Percentiles rank a stretch among this genome's conserved stretches.
Conservation (phyloP, 352 stramenopile genomes). For the Phytopythium helicoides region DNA sequence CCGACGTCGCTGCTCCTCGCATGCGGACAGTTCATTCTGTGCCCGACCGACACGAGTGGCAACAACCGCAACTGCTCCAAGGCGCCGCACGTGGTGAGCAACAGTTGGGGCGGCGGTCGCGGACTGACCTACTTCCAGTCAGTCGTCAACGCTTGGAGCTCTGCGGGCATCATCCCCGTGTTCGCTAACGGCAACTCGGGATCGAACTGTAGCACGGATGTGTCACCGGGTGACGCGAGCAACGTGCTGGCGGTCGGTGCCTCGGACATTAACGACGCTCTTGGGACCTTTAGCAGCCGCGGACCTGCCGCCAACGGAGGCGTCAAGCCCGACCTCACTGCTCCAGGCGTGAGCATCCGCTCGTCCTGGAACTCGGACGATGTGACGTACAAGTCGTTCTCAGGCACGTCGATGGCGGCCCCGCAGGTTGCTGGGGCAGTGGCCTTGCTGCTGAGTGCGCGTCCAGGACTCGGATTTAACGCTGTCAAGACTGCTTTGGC, state of each 20-base stretch:
- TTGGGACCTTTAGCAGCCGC: constrained; percentile 39
- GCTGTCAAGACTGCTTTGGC: constrained; percentile 24
- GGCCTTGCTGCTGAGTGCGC: constrained; percentile 38
- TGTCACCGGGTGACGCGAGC: constrained; percentile 35
- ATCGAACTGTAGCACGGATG: constrained; percentile 21
- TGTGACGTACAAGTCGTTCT: constrained; percentile 31
- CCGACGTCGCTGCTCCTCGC: constrained; percentile 14
- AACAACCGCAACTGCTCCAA: constrained; percentile 46
- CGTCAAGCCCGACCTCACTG: constrained; percentile 44
- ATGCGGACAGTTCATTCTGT: constrained; percentile 48
- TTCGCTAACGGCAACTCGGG: constrained; percentile 52
- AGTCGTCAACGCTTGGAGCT: constrained; percentile 38
- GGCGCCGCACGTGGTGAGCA: constrained; percentile 51
- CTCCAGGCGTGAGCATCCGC: constrained; percentile 29
- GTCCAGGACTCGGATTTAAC: constrained; percentile 27
- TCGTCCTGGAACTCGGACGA: constrained; percentile 38
- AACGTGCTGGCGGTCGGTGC: constrained; percentile 37
- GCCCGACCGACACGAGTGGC: constrained; percentile 49
- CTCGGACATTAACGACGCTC: constrained; percentile 24
- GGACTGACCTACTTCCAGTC: constrained; percentile 33
- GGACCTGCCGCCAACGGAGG: constrained; percentile 30
- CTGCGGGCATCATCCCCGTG: constrained; percentile 47
- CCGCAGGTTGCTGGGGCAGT: constrained; percentile 49
- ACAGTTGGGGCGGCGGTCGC: constrained; percentile 42
- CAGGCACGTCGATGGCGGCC: constrained; percentile 55